phyloP scores from a whole-genome alignment of 2,329 filamentous ascomycete genomes.

The Cladosporium sp. region DNA sequence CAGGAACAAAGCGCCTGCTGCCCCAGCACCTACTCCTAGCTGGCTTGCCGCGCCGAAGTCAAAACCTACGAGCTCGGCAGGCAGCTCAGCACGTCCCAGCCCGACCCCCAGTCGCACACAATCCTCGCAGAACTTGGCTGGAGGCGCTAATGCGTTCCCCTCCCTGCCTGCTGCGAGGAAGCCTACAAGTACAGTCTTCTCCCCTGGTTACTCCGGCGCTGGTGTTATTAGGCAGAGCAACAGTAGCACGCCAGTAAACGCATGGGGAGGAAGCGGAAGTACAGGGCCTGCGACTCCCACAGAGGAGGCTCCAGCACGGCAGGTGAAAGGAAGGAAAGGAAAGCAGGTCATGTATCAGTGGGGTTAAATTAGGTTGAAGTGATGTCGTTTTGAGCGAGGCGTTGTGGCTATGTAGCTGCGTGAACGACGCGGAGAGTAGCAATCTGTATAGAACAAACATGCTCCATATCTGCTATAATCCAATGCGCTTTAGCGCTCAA shows the following conservation, averaged over 20 bases:
- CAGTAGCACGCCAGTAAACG: conserved; percentile 41
- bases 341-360: conserved; percentile 54
- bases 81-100: conserved; percentile 31
- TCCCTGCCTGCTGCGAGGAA: conserved; percentile 78
- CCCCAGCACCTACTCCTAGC: conserved; percentile 24
- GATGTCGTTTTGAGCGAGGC: conserved; percentile 7
- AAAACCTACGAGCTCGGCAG: conserved; percentile 32
- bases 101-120: conserved; percentile 40
- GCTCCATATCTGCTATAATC: not conserved
- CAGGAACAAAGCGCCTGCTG: conserved; percentile 22
- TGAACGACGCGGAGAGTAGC: not conserved
- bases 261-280: conserved; percentile 40
- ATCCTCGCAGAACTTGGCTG: conserved; percentile 30
- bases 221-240: conserved; percentile 46
- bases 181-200: conserved; percentile 57
- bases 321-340: conserved; percentile 49
- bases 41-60: conserved; percentile 30
- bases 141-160: conserved; percentile 68
- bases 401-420: not conserved
- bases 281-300: conserved; percentile 26
- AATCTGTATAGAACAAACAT: conserved; percentile 7
- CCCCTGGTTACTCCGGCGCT: conserved; percentile 49
- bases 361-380: conserved; percentile 36
- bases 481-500: not conserved
- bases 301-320: conserved; percentile 28